Conservation (phyloP, 345 rosid species). For the Dipteronia sinensis region DNA sequence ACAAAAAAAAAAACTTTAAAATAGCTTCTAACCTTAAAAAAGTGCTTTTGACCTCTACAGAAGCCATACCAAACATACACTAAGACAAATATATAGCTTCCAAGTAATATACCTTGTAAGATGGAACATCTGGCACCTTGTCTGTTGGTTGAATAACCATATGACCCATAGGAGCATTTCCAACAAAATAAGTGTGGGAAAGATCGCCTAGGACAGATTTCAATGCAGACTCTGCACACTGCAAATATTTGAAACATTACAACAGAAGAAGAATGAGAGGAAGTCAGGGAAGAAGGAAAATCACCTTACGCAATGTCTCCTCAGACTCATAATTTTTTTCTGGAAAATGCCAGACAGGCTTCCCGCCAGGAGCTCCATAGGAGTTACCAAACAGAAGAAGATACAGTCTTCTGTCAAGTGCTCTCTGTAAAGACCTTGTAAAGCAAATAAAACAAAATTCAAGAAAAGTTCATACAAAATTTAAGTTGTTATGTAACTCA, state of each 20-base stretch:
- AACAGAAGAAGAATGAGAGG: background rate
- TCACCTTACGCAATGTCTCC: constrained; percentile 82
- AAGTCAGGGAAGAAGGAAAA: background rate
- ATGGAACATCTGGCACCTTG: constrained; percentile 38
- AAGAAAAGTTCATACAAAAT: background rate
- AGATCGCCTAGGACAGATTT: constrained; percentile 75
- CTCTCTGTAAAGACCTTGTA: constrained; percentile 69
- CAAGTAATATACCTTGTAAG: constrained; percentile 57
- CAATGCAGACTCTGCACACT: constrained; percentile 96
- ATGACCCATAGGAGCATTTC: constrained; percentile 98
- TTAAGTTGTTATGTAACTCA: background rate
- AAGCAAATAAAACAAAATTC: constrained; percentile 5
- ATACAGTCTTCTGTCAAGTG: constrained; percentile 84
- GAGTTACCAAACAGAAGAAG: constrained; percentile 75
- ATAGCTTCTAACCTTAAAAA: too few relatives aligned
- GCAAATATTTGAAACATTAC: constrained; percentile 23
- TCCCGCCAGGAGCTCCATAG: constrained; percentile 52
- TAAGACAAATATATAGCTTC: background rate
- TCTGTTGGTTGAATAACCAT: constrained; percentile 53
- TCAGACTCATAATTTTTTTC: constrained; percentile 84
- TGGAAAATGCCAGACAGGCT: constrained; percentile 94
- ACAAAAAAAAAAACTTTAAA: too few relatives aligned
- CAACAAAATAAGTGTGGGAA: constrained; percentile 87
- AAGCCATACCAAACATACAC: too few relatives aligned
- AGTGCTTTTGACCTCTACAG: too few relatives aligned